phyloP scores from a whole-genome alignment of 768 basidiomycete genomes.

The Leccinum imitatum region DNA sequence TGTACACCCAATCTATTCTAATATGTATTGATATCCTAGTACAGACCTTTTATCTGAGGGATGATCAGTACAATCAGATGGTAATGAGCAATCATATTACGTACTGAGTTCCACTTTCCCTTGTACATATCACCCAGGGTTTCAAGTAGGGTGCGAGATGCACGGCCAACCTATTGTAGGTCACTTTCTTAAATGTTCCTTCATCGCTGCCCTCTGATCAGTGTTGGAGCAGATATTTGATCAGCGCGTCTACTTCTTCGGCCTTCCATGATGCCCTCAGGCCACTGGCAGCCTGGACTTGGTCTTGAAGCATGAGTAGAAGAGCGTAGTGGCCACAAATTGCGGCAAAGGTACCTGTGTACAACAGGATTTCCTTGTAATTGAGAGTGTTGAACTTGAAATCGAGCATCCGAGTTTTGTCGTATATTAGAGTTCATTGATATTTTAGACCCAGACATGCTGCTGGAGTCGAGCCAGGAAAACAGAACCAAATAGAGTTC shows the following conservation, averaged over 20 bases:
- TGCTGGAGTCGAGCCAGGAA: too few relatives aligned
- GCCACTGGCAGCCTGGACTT: background rate
- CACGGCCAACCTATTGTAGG: background rate
- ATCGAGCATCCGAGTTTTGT: background rate
- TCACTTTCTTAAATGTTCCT: background rate
- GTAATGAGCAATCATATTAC: background rate
- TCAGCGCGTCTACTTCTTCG: background rate
- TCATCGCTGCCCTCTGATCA: background rate
- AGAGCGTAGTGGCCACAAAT: background rate
- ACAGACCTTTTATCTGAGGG: background rate
- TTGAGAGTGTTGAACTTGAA: background rate
- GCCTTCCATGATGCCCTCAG: background rate
- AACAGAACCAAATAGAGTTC: too few relatives aligned
- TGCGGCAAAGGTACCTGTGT: background rate
- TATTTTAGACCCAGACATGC: background rate
- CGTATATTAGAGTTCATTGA: background rate
- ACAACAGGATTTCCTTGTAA: background rate
- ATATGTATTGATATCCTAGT: background rate
- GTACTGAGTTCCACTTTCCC: background rate
- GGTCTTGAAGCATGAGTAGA: background rate
- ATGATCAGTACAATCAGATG: background rate
- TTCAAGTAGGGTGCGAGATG: background rate
- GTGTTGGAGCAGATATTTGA: background rate
- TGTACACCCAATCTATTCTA: background rate
- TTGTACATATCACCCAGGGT: background rate